Evolutionary conservation across 192 early-diverging fungal genomes (phyloP).

Genomic region (Geosiphon pyriformis): DNA sequence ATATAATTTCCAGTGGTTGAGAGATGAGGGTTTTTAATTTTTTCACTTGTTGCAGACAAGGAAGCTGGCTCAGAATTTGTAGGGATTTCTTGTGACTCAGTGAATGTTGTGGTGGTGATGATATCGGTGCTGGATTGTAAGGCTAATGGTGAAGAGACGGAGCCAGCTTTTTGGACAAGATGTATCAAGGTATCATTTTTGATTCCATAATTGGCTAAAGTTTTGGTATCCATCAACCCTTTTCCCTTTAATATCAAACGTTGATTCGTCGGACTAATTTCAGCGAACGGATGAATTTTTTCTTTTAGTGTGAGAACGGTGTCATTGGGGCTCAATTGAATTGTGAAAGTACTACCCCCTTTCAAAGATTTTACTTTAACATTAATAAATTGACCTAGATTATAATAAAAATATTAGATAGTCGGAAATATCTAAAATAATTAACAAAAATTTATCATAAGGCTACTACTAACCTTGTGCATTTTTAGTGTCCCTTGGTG

Average conservation of each 20-base stretch:
- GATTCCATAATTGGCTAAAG: slow-evolving; percentile 45
- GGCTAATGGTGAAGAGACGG: slow-evolving; percentile 1
- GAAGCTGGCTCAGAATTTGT: background rate
- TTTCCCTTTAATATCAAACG: slow-evolving; percentile 59
- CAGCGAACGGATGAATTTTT: slow-evolving; percentile 29
- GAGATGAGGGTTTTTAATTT: background rate
- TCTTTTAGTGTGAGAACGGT: slow-evolving; percentile 37
- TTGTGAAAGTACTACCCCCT: slow-evolving; percentile 31
- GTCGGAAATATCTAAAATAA: background rate
- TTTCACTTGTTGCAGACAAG: background rate
- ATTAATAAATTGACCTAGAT: slow-evolving; percentile 25
- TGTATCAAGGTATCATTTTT: slow-evolving; percentile 39
- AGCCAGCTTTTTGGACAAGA: slow-evolving; percentile 43
- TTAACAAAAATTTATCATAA: background rate
- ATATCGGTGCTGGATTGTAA: slow-evolving; percentile 28
- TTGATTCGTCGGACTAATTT: slow-evolving; percentile 34
- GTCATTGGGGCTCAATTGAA: slow-evolving; percentile 33
- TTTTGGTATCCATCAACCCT: slow-evolving; percentile 47
- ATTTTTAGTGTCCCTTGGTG: background rate
- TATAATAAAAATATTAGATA: background rate
- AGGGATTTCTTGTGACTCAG: background rate
- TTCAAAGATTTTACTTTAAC: slow-evolving; percentile 42
- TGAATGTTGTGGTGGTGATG: background rate
- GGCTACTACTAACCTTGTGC: background rate
- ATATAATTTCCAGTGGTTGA: background rate